Base-by-base conservation (phyloP, 441 rosid species). In the Adansonia rubrostipa region DNA sequence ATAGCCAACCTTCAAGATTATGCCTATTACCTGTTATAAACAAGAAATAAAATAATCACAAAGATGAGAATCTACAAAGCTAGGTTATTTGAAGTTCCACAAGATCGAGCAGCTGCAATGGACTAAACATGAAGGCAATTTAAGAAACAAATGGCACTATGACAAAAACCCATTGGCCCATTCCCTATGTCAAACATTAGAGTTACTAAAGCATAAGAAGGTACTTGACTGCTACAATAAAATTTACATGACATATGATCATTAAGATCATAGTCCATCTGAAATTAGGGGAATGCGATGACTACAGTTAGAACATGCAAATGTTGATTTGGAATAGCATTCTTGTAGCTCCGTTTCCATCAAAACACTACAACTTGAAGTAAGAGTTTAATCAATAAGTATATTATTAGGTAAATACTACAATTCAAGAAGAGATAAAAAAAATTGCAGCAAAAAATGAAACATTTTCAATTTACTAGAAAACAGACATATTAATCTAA, bases 221-320 rank as follows among this genome's bases (percentile, higher is more conserved):
- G 28, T 45, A 44, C 33, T 36, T 42, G 5, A 44, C 9, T 17
- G 71, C 53, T 67, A 17, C 0, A 67, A 44, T 13, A 24, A 47
- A 50, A 24, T 70, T 70, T 56, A 73, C 7, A 33, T n/a, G 20
- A 56, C 6, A 73, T 40, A 57, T 33, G 60, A 73, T n/a, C 15
- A 42, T n/a, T 54, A 36, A 19, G 33, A 14, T 53, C 10, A 73
- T 54, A 19, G 33, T 54, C 14, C 2, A 51, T 51, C 1, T 3
- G 22, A 28, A 73, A 57, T 42, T 73, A 57, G 22, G 67, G 20
- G 45, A 50, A 53, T 11, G 7, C 9, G 47, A 58, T 6, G 20
- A 60, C 77, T 44, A 53, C 1, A 71, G 47, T 10, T 47, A 15
- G 47, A 71, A 71, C 61, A 28, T 53, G 75, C 7, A 71, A 71